phyloP scores from a whole-genome alignment of 2,329 filamentous ascomycete species.

The Nigrospora sphaerica region DNA sequence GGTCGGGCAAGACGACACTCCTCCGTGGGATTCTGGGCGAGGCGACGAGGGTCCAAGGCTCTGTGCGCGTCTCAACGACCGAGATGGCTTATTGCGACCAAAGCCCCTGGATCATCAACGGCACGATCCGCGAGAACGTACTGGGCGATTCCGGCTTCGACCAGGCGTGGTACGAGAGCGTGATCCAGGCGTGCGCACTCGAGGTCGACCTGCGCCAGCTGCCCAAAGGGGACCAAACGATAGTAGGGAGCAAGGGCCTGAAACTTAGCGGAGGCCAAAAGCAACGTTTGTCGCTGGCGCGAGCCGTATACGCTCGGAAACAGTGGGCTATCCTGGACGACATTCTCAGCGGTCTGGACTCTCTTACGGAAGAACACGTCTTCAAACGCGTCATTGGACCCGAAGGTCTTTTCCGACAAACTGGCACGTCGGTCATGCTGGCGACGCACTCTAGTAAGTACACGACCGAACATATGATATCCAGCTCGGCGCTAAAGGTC shows the following conservation, averaged over 20 bases:
- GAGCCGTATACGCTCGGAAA: slow-evolving; percentile 10
- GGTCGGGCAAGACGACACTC: slow-evolving; percentile 13
- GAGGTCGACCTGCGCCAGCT: slow-evolving; percentile 9
- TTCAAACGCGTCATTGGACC: slow-evolving; percentile 6
- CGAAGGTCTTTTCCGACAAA: slow-evolving; percentile 4
- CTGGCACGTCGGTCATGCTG: slow-evolving; percentile 16
- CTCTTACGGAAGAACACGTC: slow-evolving; percentile 7
- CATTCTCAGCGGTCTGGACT: slow-evolving; percentile 10
- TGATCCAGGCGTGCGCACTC: slow-evolving; percentile 9
- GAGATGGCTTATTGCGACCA: slow-evolving; percentile 10
- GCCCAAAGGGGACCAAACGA: slow-evolving; percentile 15
- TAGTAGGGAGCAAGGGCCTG: slow-evolving; percentile 19
- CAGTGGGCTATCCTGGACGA: slow-evolving; percentile 10
- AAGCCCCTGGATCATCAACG: slow-evolving; percentile 8
- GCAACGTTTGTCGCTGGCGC: slow-evolving; percentile 11
- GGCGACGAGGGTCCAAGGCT: slow-evolving; percentile 5
- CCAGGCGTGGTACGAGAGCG: slow-evolving; percentile 6
- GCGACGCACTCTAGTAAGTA: slow-evolving; percentile 14
- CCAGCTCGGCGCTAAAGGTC: not conserved
- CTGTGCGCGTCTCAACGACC: slow-evolving; percentile 2
- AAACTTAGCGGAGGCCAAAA: slow-evolving; percentile 20
- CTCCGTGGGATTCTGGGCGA: slow-evolving; percentile 11
- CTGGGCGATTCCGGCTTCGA: slow-evolving; percentile 7
- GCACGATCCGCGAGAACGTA: slow-evolving; percentile 10
- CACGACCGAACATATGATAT: no score